phyloP scores from a whole-genome alignment of 164 flowering plant genomes.

The Stephania cephalantha region DNA sequence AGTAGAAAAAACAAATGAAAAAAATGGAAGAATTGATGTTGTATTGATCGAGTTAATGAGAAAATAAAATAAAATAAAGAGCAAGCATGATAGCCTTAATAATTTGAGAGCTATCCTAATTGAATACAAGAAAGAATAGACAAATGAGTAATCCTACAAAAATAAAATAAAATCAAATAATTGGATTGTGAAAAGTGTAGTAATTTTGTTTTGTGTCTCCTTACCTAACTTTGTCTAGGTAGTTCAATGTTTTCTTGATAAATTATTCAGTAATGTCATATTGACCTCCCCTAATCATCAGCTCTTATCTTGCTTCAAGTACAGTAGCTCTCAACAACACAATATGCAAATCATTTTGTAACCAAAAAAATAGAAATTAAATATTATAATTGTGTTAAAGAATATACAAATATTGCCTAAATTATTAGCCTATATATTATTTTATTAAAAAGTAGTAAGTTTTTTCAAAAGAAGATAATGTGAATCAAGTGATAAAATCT shows the following conservation, averaged over 20 bases:
- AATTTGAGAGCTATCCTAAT: slow-evolving; percentile 21
- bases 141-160: slow-evolving; percentile 19
- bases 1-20: neutral
- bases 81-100: slow-evolving; percentile 9
- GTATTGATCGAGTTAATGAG: no score
- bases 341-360: no score
- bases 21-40: neutral
- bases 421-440: no score
- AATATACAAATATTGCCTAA: no score
- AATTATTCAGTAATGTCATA: slow-evolving; percentile 83
- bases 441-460: no score
- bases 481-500: no score
- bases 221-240: slow-evolving; percentile 66
- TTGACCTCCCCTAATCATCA: slow-evolving; percentile 80
- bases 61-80: neutral
- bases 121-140: slow-evolving; percentile 24
- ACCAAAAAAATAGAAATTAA: no score
- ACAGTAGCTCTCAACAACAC: slow-evolving; percentile 73
- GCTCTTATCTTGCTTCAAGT: slow-evolving; percentile 78
- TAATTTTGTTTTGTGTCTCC: slow-evolving; percentile 66
- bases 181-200: slow-evolving; percentile 66
- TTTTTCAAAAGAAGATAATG: no score
- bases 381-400: no score
- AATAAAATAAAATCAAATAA: slow-evolving; percentile 4
- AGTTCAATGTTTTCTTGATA: slow-evolving; percentile 71